Percentiles rank a stretch among this genome's conserved stretches.
These are phyloP conservation scores for Berkeleyomyces basicola DNA, from an alignment of 2,329 filamentous ascomycete genomes.

Conservation along the genomic window DNA sequence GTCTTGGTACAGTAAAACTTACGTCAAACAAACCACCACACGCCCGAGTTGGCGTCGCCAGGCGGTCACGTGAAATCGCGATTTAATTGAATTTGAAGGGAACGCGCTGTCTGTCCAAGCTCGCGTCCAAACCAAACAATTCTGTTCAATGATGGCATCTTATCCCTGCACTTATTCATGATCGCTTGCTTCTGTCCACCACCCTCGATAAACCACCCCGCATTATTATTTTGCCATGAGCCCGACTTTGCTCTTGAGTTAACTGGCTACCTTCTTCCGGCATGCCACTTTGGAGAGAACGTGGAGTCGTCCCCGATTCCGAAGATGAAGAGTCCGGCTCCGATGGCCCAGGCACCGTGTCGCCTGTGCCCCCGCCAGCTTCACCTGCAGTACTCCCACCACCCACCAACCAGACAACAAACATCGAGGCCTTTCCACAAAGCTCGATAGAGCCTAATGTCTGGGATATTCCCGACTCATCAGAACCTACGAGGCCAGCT, in stretches of 20 bases:
- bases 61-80: conserved; percentile 12
- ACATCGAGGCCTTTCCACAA: not conserved
- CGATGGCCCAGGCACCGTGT: conserved; percentile 21
- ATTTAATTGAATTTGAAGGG: conserved; percentile 5
- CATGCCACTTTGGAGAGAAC: conserved; percentile 33
- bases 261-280: not conserved
- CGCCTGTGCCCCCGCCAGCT: not conserved
- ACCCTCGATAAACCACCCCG: not conserved
- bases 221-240: not conserved
- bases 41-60: no score
- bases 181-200: not conserved
- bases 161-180: no score
- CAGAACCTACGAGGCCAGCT: not conserved
- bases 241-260: not conserved
- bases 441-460: conserved; percentile 4
- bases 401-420: not conserved
- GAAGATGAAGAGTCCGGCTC: conserved; percentile 32
- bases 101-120: conserved; percentile 1
- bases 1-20: no score
- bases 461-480: conserved; percentile 11
- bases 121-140: not conserved
- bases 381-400: conserved; percentile 1
- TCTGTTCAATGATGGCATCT: not conserved
- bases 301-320: conserved; percentile 35
- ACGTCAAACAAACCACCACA: no score